Percentiles rank a stretch among this genome's conserved stretches.
phyloP scores from a whole-genome alignment of 164 flowering plant species.

The Stephania japonica region DNA sequence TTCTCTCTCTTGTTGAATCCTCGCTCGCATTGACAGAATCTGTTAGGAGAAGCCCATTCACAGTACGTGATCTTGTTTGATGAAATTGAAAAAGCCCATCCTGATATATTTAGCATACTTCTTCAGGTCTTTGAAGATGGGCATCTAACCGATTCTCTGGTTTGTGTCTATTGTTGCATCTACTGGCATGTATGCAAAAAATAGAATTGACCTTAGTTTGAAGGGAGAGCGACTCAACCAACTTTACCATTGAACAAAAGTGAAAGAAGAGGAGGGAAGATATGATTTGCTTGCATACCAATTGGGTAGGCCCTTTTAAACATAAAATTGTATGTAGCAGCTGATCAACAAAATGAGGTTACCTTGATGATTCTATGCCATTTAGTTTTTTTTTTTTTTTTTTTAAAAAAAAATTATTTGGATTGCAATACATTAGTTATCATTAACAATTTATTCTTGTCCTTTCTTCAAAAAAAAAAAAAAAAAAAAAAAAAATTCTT shows the following conservation, averaged over 20 bases:
- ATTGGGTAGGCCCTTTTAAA: background rate
- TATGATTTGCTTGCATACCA: background rate
- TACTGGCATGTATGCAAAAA: background rate
- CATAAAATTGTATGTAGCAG: background rate
- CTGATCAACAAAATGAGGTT: background rate
- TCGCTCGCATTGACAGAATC: conserved; percentile 57
- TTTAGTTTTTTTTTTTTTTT: background rate
- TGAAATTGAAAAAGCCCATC: conserved; percentile 95
- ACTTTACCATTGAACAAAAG: background rate
- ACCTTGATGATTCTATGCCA: background rate
- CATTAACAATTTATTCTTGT: background rate
- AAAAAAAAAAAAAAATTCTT: too few relatives aligned
- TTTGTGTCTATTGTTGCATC: conserved; percentile 19
- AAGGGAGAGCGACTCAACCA: background rate
- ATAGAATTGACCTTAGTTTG: background rate
- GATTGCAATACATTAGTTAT: background rate
- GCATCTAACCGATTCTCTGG: conserved; percentile 87
- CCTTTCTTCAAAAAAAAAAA: too few relatives aligned
- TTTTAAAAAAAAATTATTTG: conserved; percentile 6
- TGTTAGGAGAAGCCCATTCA: conserved; percentile 69
- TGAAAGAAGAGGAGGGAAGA: background rate
- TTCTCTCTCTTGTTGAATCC: conserved; percentile 13
- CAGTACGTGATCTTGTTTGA: conserved; percentile 74
- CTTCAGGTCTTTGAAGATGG: conserved; percentile 93
- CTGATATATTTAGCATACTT: conserved; percentile 79